Evolutionary conservation across 768 basidiomycete species (phyloP).

Genomic region (Mycena galericulata): DNA sequence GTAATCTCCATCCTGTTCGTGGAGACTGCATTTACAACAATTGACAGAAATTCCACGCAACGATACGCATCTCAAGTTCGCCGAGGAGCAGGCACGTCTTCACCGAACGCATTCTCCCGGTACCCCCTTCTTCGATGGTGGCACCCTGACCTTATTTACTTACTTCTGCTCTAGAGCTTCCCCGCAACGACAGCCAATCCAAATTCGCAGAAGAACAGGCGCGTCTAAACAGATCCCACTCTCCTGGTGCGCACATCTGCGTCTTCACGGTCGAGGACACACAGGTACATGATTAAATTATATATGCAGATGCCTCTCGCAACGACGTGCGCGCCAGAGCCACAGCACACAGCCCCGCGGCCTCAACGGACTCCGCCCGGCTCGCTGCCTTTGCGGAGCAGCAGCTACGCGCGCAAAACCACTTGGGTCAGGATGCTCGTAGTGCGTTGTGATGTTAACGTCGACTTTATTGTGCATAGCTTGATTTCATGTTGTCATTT

Average conservation of each 20-base stretch:
- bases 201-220: conserved; percentile 25
- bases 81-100: conserved; percentile 33
- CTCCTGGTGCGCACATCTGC: conserved; percentile 17
- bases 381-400: conserved; percentile 31
- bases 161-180: conserved; percentile 4
- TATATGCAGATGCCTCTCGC: background rate
- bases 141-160: background rate
- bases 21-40: background rate
- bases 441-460: background rate
- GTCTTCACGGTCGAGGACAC: no score
- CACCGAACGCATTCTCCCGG: conserved; percentile 32
- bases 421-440: conserved; percentile 10
- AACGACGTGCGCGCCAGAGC: conserved; percentile 14
- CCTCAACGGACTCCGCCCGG: conserved; percentile 19
- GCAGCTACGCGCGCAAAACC: conserved; percentile 17
- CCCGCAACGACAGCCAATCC: conserved; percentile 21
- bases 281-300: background rate
- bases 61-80: conserved; percentile 28
- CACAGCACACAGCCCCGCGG: conserved; percentile 3
- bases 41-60: conserved; percentile 26
- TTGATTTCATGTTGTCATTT: background rate
- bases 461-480: background rate
- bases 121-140: background rate
- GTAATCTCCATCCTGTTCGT: background rate
- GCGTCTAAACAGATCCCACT: conserved; percentile 20